A percentile compares a stretch with the other conserved stretches of the same genome.
Conservation (phyloP, 2,329 filamentous ascomycete species). For the Escovopsis weberi region DNA sequence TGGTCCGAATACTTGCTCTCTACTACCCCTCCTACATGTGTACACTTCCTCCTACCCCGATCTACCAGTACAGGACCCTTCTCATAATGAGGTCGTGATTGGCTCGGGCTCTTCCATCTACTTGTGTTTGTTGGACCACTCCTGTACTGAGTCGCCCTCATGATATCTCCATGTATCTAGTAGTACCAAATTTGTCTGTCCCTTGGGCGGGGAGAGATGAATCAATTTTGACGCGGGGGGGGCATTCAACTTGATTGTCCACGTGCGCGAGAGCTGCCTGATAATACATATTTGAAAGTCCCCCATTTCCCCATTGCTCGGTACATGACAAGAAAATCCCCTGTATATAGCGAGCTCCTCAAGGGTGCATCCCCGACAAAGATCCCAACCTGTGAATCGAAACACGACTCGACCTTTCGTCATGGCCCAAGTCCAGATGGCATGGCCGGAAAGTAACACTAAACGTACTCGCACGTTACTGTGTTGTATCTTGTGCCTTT, state of each 20-base stretch:
- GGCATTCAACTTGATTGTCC: too few species aligned
- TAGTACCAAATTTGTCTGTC: not conserved
- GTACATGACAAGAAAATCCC: too few species aligned
- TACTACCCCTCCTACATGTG: not conserved
- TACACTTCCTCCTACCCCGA: too few species aligned
- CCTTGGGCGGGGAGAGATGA: not conserved
- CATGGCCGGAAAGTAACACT: too few species aligned
- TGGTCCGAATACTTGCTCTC: not conserved
- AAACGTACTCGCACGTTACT: conserved; percentile 29
- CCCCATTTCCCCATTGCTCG: too few species aligned
- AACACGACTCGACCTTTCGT: too few species aligned
- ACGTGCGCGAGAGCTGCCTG: not conserved
- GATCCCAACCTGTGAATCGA: too few species aligned
- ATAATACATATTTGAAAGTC: not conserved
- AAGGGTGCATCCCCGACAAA: too few species aligned
- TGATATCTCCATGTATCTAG: not conserved
- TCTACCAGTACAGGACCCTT: too few species aligned
- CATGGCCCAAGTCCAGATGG: too few species aligned
- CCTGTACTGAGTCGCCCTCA: conserved; percentile 1
- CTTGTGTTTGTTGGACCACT: not conserved
- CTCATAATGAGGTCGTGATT: not conserved
- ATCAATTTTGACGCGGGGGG: not conserved
- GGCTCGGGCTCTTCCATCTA: not conserved
- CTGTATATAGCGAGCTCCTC: too few species aligned
- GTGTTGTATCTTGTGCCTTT: conserved; percentile 25